Percentiles rank a stretch among this genome's conserved stretches.
These are phyloP conservation scores for Albugo candida DNA, from an alignment of 352 stramenopile genomes.

Conservation along the genomic window DNA sequence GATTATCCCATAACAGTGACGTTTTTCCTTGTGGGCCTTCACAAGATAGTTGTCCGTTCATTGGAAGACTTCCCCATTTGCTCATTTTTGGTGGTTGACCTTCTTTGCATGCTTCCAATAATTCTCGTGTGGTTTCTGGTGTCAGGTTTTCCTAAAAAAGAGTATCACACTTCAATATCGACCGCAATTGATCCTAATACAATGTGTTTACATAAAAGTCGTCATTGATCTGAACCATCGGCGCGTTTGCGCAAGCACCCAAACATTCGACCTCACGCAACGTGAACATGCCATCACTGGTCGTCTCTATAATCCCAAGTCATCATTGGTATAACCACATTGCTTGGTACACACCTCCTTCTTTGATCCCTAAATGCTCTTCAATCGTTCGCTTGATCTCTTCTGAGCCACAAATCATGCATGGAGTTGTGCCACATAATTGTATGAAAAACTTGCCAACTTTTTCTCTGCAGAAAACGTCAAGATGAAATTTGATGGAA, in stretches of 20 bases:
- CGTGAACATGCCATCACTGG: slow-evolving; percentile 73
- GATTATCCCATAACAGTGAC: slow-evolving; percentile 74
- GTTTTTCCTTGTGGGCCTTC: slow-evolving; percentile 95
- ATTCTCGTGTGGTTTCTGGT: slow-evolving; percentile 89
- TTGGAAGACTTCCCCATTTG: slow-evolving; percentile 96
- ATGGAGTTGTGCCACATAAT: slow-evolving; percentile 98
- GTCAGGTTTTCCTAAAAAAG: slow-evolving; percentile 92
- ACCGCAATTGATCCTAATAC: background rate
- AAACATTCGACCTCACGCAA: slow-evolving; percentile 98
- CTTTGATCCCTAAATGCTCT: slow-evolving; percentile 93
- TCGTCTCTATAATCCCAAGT: slow-evolving; percentile 28
- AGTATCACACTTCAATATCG: background rate
- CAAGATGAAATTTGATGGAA: slow-evolving; percentile 1
- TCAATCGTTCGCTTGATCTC: slow-evolving; percentile 99
- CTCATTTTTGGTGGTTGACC: slow-evolving; percentile 86
- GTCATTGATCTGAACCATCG: slow-evolving; percentile 99
- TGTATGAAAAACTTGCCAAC: slow-evolving; percentile 92
- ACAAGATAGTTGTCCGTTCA: slow-evolving; percentile 99
- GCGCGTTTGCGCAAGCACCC: slow-evolving; percentile 96
- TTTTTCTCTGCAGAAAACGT: slow-evolving; percentile 43
- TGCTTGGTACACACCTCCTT: slow-evolving; percentile 42
- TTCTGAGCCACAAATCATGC: slow-evolving; percentile 98
- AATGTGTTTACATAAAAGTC: slow-evolving; percentile 78
- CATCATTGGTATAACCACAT: background rate
- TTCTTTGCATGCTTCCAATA: slow-evolving; percentile 94